A percentile compares a stretch with the other conserved stretches of the same genome.
Evolutionary conservation across 1,139 yeast genomes (phyloP).

Genomic region (Kodamaea derodonti): DNA sequence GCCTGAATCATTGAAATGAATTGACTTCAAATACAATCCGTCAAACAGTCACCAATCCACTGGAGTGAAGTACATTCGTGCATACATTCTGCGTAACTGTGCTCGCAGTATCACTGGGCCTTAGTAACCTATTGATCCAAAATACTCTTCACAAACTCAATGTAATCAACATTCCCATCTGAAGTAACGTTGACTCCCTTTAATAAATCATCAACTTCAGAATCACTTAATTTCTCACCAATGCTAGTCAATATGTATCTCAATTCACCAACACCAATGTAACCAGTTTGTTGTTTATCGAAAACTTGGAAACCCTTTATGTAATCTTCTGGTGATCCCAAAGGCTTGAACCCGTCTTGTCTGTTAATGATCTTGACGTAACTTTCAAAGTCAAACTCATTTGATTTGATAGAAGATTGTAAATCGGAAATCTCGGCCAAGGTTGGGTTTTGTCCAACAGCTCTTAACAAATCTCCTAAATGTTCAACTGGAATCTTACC

Average conservation of each 20-base stretch:
- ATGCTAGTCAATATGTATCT: constrained; percentile 92
- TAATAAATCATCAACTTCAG: constrained; percentile 91
- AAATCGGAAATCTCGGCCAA: constrained; percentile 80
- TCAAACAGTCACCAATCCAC: too few relatives aligned
- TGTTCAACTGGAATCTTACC: constrained; percentile 88
- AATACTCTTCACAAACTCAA: constrained; percentile 89
- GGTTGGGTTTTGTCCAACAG: constrained; percentile 98
- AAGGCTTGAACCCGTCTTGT: constrained; percentile 85
- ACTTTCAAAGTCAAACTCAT: constrained; percentile 67
- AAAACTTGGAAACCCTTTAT: constrained; percentile 97
- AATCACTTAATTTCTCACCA: constrained; percentile 87
- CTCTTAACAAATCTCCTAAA: constrained; percentile 90
- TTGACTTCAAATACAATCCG: too few relatives aligned
- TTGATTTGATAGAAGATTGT: constrained; percentile 45
- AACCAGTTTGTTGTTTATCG: constrained; percentile 93
- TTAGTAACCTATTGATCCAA: constrained; percentile 62
- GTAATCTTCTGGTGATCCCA: constrained; percentile 95
- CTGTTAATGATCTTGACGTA: constrained; percentile 76
- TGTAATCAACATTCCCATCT: constrained; percentile 94
- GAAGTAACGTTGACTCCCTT: constrained; percentile 92
- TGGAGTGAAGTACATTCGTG: too few relatives aligned
- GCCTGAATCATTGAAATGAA: too few relatives aligned
- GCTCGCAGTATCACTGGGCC: neutral
- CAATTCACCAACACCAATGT: constrained; percentile 94
- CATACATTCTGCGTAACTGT: too few relatives aligned